phyloP scores from a whole-genome alignment of 202 grass and related monocot genomes.

The Setaria italica region DNA sequence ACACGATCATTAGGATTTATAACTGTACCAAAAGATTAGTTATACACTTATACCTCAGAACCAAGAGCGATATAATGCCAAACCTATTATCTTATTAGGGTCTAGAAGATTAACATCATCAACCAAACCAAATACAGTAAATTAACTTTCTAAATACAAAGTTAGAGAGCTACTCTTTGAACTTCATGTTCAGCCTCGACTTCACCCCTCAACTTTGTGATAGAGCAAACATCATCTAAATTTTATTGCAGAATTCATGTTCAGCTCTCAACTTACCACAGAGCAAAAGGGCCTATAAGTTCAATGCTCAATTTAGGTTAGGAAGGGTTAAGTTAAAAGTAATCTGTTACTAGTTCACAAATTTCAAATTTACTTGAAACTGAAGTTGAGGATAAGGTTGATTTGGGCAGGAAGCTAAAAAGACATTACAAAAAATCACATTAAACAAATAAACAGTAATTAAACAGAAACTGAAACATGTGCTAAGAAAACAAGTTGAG shows the following conservation, averaged over 20 bases:
- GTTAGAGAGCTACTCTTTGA: conserved; percentile 14
- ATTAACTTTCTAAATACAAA: conserved; percentile 11
- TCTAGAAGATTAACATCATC: not conserved
- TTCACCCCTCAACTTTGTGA: not conserved
- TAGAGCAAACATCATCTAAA: conserved; percentile 5
- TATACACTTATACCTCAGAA: not conserved
- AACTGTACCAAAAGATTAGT: not conserved
- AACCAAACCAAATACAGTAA: conserved; percentile 1
- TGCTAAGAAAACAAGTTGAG: not conserved
- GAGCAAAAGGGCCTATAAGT: not conserved
- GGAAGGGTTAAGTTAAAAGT: conserved; percentile 1
- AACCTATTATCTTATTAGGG: not conserved
- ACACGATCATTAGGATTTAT: not conserved
- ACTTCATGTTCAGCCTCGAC: conserved; percentile 5
- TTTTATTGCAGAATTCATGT: not conserved
- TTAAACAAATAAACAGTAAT: conserved; percentile 1
- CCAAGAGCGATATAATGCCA: conserved; percentile 16
- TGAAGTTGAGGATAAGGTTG: not conserved
- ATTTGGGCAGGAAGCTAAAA: conserved; percentile 17
- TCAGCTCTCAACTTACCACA: not conserved
- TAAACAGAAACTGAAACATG: not conserved
- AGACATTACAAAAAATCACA: conserved; percentile 4
- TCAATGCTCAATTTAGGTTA: conserved; percentile 9
- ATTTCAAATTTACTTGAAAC: conserved; percentile 15
- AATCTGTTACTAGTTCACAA: not conserved